A percentile compares a stretch with the other conserved stretches of the same genome.
These are phyloP conservation scores for Boletus semigastroideus DNA, from an alignment of 1,284 basidiomycete species.

Conservation along the genomic window DNA sequence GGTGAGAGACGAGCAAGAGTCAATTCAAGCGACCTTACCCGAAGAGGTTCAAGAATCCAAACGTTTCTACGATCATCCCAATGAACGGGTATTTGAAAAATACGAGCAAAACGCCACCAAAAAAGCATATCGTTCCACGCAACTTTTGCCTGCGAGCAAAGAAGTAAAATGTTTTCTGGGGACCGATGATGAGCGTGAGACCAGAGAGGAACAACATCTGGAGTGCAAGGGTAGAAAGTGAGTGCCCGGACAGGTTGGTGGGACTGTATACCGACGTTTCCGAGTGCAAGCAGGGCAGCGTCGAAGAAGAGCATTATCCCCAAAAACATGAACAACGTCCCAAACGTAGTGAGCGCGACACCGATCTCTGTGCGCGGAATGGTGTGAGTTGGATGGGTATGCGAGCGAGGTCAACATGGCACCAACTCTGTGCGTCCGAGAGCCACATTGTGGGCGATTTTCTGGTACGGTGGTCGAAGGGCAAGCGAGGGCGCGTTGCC, in stretches of 20 bases:
- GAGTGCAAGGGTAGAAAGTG: conserved; percentile 5
- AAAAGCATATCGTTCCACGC: conserved; percentile 89
- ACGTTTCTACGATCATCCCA: conserved; percentile 91
- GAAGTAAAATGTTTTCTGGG: conserved; percentile 96
- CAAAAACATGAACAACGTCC: conserved; percentile 93
- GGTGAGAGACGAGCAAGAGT: conserved; percentile 9
- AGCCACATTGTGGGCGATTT: conserved; percentile 55
- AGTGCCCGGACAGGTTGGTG: not conserved
- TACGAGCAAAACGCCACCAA: conserved; percentile 86
- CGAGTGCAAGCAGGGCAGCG: conserved; percentile 93
- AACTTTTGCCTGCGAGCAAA: conserved; percentile 97
- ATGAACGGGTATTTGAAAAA: conserved; percentile 92
- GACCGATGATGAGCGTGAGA: conserved; percentile 92
- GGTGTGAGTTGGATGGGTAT: not conserved
- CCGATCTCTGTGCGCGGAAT: conserved; percentile 72
- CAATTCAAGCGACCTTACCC: conserved; percentile 62
- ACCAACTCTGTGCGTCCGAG: conserved; percentile 65
- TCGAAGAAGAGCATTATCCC: conserved; percentile 98
- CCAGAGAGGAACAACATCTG: conserved; percentile 92
- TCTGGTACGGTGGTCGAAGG: conserved; percentile 10
- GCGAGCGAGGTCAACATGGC: not conserved
- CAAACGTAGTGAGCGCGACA: conserved; percentile 97
- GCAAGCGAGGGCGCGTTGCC: not conserved
- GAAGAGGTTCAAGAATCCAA: conserved; percentile 97
- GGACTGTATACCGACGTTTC: conserved; percentile 63